Conservation (phyloP, 306 rosid genomes). For the Quercus bicolor region DNA sequence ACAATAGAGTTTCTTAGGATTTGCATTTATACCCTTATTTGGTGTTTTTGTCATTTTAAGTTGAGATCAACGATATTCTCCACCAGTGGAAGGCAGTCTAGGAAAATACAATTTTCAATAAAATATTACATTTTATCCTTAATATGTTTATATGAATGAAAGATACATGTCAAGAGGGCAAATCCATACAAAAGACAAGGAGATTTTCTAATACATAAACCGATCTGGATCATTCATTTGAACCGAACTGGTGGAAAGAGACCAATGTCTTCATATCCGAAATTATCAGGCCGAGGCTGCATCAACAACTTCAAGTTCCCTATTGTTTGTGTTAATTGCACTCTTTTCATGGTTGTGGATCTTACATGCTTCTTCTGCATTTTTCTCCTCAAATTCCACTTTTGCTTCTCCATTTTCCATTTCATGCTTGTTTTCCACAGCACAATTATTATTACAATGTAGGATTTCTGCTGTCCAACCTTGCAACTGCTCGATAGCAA, state of each 20-base stretch:
- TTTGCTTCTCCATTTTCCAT: conserved; percentile 25
- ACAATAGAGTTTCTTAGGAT: conserved; percentile 67
- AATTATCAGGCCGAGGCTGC: conserved; percentile 19
- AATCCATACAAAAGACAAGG: background rate
- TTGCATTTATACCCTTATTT: conserved; percentile 6
- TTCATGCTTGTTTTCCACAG: conserved; percentile 18
- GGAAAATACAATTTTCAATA: background rate
- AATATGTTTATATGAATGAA: conserved; percentile 13
- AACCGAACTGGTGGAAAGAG: background rate
- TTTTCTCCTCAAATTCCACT: conserved; percentile 3
- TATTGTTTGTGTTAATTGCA: conserved; percentile 12
- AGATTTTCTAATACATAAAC: background rate
- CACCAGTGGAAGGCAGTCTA: background rate
- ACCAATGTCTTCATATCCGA: background rate
- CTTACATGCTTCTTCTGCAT: conserved; percentile 14
- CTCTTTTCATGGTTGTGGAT: conserved; percentile 21
- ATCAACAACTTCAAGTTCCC: conserved; percentile 13
- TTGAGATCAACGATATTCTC: background rate
- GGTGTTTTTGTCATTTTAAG: conserved; percentile 33
- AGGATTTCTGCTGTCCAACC: conserved; percentile 37
- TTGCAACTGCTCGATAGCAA: conserved; percentile 30
- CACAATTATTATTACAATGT: background rate
- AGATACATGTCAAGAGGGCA: background rate
- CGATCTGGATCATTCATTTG: background rate
- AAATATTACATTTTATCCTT: conserved; percentile 20